These are phyloP conservation scores for Fusarium setosum DNA, from an alignment of 2,329 filamentous ascomycete genomes.

Conservation along the genomic window DNA sequence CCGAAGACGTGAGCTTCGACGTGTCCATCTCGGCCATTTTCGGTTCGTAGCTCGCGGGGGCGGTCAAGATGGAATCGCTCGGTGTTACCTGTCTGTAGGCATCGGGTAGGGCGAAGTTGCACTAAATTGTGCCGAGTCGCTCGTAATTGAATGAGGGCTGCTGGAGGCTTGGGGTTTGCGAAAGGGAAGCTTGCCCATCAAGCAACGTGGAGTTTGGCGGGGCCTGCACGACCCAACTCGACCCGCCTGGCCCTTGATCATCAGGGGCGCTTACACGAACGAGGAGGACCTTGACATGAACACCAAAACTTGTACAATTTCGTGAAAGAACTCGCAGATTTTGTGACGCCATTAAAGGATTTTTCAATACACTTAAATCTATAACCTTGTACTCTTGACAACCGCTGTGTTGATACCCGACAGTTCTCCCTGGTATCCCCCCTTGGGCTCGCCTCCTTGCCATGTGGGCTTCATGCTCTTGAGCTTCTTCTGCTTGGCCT, in stretches of 20 bases:
- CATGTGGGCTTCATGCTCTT: constrained; percentile 86
- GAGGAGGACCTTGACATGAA: not conserved
- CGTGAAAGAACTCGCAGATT: not conserved
- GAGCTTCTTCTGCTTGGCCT: constrained; percentile 97
- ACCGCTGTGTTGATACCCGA: constrained; percentile 96
- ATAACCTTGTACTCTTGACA: constrained; percentile 94
- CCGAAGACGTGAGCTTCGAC: constrained; percentile 59
- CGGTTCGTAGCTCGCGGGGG: constrained; percentile 15
- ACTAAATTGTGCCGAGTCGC: not conserved
- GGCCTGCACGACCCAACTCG: constrained; percentile 25
- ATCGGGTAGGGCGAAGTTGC: constrained; percentile 19
- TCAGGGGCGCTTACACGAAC: constrained; percentile 12
- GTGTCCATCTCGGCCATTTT: constrained; percentile 60
- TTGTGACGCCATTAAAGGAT: constrained; percentile 29
- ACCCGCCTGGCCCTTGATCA: constrained; percentile 1
- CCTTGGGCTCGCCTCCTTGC: constrained; percentile 84
- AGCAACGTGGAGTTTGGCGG: constrained; percentile 44
- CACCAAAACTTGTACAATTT: not conserved
- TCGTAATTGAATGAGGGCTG: constrained; percentile 12
- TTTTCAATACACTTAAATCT: constrained; percentile 44
- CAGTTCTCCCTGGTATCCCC: constrained; percentile 90
- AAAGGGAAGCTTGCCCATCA: constrained; percentile 28
- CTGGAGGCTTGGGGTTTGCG: constrained; percentile 10
- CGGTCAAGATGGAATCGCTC: not conserved
- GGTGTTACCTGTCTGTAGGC: constrained; percentile 8